These are phyloP conservation scores for Alternaria alternata DNA, from an alignment of 2,329 filamentous ascomycete species.

Conservation along the genomic window DNA sequence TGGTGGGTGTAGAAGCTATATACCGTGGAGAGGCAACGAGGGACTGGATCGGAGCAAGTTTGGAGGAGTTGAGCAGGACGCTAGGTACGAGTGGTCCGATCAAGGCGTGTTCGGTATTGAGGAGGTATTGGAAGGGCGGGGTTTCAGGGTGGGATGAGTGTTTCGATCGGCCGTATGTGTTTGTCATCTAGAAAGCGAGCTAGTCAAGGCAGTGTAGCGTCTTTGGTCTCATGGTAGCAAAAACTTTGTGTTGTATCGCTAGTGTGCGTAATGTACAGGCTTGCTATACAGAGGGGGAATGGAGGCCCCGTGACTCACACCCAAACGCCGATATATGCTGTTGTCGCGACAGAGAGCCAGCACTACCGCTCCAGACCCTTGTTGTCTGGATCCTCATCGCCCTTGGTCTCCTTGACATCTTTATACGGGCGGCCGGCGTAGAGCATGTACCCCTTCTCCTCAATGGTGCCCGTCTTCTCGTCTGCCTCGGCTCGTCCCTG, in stretches of 20 bases:
- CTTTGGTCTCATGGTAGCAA: neutral
- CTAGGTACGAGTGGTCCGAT: slow-evolving; percentile 34
- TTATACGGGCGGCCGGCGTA: slow-evolving; percentile 47
- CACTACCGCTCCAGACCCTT: slow-evolving; percentile 29
- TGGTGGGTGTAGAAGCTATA: slow-evolving; percentile 39
- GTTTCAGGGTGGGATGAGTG: slow-evolving; percentile 40
- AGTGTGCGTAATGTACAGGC: slow-evolving; percentile 17
- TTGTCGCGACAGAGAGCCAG: neutral
- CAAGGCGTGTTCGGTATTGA: slow-evolving; percentile 31
- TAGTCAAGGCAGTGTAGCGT: neutral
- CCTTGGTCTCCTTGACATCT: slow-evolving; percentile 38
- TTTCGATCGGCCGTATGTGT: slow-evolving; percentile 37
- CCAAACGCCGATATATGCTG: slow-evolving; percentile 25
- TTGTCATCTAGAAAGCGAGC: slow-evolving; percentile 27
- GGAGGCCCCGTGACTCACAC: neutral
- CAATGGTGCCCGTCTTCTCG: slow-evolving; percentile 46
- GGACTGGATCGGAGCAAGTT: slow-evolving; percentile 29
- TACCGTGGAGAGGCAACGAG: slow-evolving; percentile 25
- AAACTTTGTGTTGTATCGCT: neutral
- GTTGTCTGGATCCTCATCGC: slow-evolving; percentile 38
- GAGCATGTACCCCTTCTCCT: slow-evolving; percentile 51
- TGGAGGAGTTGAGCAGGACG: slow-evolving; percentile 25
- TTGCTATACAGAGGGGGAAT: slow-evolving; percentile 24
- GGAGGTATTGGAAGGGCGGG: slow-evolving; percentile 34
- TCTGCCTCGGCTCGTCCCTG: slow-evolving; percentile 39